Base-by-base conservation (phyloP, 1,139 yeast species). In the Kluyveromyces marxianus region DNA sequence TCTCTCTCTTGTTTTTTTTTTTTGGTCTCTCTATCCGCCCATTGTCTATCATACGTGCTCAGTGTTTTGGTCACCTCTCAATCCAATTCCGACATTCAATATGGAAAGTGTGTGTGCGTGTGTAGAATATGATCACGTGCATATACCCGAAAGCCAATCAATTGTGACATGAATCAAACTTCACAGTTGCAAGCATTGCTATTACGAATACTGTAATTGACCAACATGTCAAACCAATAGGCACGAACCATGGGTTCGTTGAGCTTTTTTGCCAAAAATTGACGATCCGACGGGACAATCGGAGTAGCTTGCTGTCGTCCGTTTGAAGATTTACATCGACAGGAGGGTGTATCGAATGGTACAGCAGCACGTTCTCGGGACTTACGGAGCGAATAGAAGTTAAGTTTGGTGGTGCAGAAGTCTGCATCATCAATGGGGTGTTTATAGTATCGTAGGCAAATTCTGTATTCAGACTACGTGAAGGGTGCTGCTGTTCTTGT, bases 141-240 rank as follows among this genome's bases (percentile, higher is more conserved):
- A 14, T 14, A 14, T 14, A 14, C 21, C 21, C 21, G 21, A 14
- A 14, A 14, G 21, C 21, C 21, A 14, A 14, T 14, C 21, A 14
- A 14, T 14, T 14, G 21, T 14, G 21, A 14, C 21, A 14, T 14
- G 21, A 14, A 14, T 37, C 25, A 21, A 28, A 37, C 21, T 37
- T 37, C 7, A 41, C 40, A 21, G 52, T 43, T 28, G 46, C 43
- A 1, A 44, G n/a, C 7, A 42, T 35, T 14, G 50, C 52, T 7
- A 35, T 33, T 6, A 37, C 28, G 29, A 48, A 46, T 25, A 46
- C 40, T 7, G 43, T 25, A 7, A 37, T 5, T n/a, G 50, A 40
- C 51, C 51, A 49, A 3, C 46, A 7, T 7, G 46, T 40, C 29
- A 44, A 21, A 4, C 50, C 51, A 8, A 37, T 21, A 6, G 46